Evolutionary conservation across 2,329 filamentous ascomycete species (phyloP), one percentile per base, ranked within the genome.

Genomic region (Sclerotinia trifoliorum): DNA sequence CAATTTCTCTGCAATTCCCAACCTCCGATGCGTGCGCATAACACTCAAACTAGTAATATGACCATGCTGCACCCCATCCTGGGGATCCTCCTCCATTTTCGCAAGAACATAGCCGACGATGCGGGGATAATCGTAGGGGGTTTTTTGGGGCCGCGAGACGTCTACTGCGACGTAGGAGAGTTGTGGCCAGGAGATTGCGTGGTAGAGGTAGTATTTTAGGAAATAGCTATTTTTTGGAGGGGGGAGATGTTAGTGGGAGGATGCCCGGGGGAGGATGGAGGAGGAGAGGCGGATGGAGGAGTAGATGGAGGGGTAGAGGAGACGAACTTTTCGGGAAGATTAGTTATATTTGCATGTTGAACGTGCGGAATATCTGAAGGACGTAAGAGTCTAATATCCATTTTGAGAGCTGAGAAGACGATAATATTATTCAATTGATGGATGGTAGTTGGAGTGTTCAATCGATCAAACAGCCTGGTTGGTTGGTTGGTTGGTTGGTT

Each of bases 151-250:
- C 48, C 93, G 88, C 26, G 90, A 91, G 68, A 94, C 89, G 80
- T 98, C 94, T 75, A 99, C 93, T 74, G 95, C 95, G 68, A 99
- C 94, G 81, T 94, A 98, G 81, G 90, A 94, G 73, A 99, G 88
- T 82, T 98, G 94, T 57, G 95, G 95, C 95, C 95, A 99, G 75
- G 93, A 96, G 74, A 98, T 88, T 21, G 94, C 94, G 81, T 99
- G 95, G 86, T 99, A 99, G 77, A 99, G 89, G 84, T 99, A 99
- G 86, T 99, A 99, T 86, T 99, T 99, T 82, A 97, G 92, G 80
- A 98, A 98, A 87, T 99, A 99, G 85, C 75, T 77, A 3, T 39
- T 35, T 13, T 3, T 3, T 2, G 35, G 35, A 13, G 35, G 3
- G 39, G 44, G 35, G 48, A 5, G 17, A 19, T 26, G 46, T n/a